Conservation (phyloP, 169 alveolate species). For the Ophryocystis elektroscirrha region DNA sequence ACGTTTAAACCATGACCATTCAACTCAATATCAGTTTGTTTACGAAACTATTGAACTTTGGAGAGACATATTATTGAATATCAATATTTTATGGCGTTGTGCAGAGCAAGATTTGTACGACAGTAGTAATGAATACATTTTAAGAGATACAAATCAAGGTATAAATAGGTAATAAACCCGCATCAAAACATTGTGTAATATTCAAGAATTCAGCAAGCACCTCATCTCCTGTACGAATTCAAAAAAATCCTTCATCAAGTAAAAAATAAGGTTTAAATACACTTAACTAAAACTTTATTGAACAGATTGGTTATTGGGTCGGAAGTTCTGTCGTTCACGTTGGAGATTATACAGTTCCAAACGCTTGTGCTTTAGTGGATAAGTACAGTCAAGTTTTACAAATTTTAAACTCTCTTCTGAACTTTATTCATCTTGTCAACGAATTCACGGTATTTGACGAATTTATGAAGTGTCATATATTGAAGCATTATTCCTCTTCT, state of each 20-base stretch:
- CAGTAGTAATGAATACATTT: conserved; percentile 35
- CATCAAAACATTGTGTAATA: too few species aligned
- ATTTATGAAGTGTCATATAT: too few species aligned
- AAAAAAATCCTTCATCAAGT: conserved; percentile 30
- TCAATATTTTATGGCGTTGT: conserved; percentile 48
- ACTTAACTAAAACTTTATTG: too few species aligned
- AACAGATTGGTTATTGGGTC: conserved; percentile 52
- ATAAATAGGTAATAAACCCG: too few species aligned
- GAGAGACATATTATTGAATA: conserved; percentile 48
- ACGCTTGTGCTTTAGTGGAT: conserved; percentile 52
- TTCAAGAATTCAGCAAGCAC: conserved; percentile 23
- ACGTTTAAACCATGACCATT: conserved; percentile 46
- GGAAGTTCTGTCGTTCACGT: conserved; percentile 54
- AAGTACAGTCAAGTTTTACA: conserved; percentile 42
- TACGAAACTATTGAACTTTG: conserved; percentile 46
- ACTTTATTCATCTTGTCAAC: too few species aligned
- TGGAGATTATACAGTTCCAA: conserved; percentile 62
- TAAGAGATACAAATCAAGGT: conserved; percentile 62
- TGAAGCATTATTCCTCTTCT: too few species aligned
- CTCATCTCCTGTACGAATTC: conserved; percentile 39
- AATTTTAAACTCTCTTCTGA: neutral
- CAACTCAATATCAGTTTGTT: conserved; percentile 45
- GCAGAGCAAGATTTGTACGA: conserved; percentile 54
- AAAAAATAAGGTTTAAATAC: conserved; percentile 34
- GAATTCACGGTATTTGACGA: neutral